phyloP scores from a whole-genome alignment of 768 basidiomycete species.

The Kwoniella sp. region DNA sequence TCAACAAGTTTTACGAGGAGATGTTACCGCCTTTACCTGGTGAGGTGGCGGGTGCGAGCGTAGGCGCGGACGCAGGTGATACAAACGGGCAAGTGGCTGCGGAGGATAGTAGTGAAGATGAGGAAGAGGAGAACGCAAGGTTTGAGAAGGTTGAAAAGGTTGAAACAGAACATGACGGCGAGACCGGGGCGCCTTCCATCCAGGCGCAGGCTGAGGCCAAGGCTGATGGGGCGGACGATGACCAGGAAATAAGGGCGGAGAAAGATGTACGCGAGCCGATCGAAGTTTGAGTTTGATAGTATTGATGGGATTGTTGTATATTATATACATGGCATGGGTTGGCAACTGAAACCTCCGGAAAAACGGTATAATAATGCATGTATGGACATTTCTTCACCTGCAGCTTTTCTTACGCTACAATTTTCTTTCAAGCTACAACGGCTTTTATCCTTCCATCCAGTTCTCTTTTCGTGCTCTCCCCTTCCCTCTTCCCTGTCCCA shows the following conservation, averaged over 20 bases:
- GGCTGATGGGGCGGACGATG: not conserved
- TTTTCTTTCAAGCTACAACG: not conserved
- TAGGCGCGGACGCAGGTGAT: conserved; percentile 9
- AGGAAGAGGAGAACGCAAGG: not conserved
- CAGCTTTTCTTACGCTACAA: not conserved
- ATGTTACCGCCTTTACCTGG: conserved; percentile 63
- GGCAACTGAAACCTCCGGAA: no score
- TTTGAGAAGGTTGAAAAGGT: not conserved
- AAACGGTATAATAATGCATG: no score
- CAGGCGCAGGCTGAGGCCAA: no score
- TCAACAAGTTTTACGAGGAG: conserved; percentile 74
- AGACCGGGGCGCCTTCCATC: not conserved
- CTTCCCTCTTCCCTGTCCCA: not conserved
- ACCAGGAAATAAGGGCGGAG: not conserved
- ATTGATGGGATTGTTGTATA: not conserved
- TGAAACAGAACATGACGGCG: not conserved
- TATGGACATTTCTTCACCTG: no score
- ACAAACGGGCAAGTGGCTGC: not conserved
- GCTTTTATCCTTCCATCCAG: no score
- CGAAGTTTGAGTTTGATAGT: not conserved
- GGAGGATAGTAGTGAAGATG: conserved; percentile 2
- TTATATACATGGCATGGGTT: not conserved
- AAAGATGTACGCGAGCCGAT: not conserved
- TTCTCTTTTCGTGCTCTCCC: not conserved
- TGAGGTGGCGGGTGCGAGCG: conserved; percentile 8